Conservation (phyloP, 345 rosid genomes). For the Dipteronia dyeriana region DNA sequence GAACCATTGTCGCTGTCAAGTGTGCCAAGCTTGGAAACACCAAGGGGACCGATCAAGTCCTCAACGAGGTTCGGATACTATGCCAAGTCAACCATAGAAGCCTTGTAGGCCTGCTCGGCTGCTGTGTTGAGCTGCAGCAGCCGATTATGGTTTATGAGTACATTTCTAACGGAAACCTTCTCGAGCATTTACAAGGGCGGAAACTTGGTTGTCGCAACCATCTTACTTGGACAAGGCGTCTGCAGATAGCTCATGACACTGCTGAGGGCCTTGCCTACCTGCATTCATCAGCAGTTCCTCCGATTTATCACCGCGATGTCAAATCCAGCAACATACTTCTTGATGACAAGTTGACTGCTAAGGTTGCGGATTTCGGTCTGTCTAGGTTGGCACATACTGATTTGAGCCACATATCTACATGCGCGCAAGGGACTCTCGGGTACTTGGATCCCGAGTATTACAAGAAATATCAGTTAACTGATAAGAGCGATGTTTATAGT, state of each 20-base stretch:
- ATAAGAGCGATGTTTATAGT: conserved; percentile 58
- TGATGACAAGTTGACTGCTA: conserved; percentile 45
- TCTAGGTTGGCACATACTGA: conserved; percentile 48
- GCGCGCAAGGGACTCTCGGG: conserved; percentile 58
- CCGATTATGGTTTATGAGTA: conserved; percentile 56
- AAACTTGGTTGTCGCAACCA: neutral
- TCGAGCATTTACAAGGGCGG: conserved; percentile 36
- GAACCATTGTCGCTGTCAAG: conserved; percentile 50
- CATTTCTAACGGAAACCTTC: conserved; percentile 40
- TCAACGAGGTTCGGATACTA: conserved; percentile 54
- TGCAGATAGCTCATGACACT: conserved; percentile 39
- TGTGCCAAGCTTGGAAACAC: conserved; percentile 55
- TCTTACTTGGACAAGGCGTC: conserved; percentile 39
- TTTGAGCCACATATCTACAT: conserved; percentile 47
- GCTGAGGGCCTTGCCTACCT: conserved; percentile 53
- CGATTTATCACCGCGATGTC: conserved; percentile 52
- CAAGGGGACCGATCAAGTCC: conserved; percentile 52
- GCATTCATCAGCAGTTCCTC: conserved; percentile 45
- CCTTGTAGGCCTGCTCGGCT: conserved; percentile 50
- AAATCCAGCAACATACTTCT: conserved; percentile 59
- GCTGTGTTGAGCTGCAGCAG: conserved; percentile 54
- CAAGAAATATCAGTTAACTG: conserved; percentile 46
- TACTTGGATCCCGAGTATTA: conserved; percentile 55
- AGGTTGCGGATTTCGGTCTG: conserved; percentile 52
- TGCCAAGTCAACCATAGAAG: conserved; percentile 55